Evolutionary conservation across 2,329 filamentous ascomycete genomes (phyloP).

Genomic region (Nectriaceae sp.): DNA sequence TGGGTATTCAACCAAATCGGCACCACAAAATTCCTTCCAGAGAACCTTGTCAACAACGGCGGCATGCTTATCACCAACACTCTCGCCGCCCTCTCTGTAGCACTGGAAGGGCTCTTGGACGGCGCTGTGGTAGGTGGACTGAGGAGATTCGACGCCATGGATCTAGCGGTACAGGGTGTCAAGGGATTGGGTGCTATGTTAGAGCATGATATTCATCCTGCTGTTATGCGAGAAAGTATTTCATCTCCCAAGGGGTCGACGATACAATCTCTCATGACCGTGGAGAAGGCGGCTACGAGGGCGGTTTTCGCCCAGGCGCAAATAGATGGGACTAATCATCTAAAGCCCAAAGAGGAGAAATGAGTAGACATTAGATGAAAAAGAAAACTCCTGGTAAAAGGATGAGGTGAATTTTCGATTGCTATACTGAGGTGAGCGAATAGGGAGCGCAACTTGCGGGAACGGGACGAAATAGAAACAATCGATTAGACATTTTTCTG

Average conservation of each 20-base stretch:
- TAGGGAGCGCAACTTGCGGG: background rate
- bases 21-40: background rate
- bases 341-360: constrained; percentile 1
- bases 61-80: constrained; percentile 3
- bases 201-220: constrained; percentile 4
- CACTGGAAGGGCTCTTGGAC: constrained; percentile 6
- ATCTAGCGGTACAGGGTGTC: constrained; percentile 3
- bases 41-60: background rate
- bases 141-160: constrained; percentile 2
- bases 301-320: constrained; percentile 5
- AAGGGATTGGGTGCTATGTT: constrained; percentile 1
- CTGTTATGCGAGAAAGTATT: constrained; percentile 4
- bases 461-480: background rate
- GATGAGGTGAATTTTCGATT: no score
- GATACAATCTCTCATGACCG: constrained; percentile 7
- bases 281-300: constrained; percentile 1
- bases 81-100: constrained; percentile 2
- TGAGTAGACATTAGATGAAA: background rate
- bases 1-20: constrained; percentile 7
- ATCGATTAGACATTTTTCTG: no score
- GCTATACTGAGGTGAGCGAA: no score
- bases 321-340: constrained; percentile 2
- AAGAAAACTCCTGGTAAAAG: no score
- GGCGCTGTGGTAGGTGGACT: constrained; percentile 3
- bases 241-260: constrained; percentile 7